Evolutionary conservation across 345 rosid genomes (phyloP).

Genomic region (Aurinia saxatilis): DNA sequence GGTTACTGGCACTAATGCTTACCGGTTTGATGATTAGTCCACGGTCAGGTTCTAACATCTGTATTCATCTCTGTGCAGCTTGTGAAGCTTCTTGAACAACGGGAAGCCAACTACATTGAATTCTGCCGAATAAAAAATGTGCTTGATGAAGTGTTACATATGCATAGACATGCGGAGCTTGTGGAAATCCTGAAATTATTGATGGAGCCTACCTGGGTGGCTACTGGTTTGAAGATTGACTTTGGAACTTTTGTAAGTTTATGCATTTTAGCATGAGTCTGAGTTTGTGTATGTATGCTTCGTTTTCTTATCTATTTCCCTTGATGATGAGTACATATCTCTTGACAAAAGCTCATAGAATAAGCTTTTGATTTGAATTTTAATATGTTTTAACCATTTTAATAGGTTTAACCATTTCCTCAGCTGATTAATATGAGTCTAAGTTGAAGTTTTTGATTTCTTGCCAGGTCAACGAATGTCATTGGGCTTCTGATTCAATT

Average conservation of each 20-base stretch:
- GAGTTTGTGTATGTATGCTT: not conserved
- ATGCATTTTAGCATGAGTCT: not conserved
- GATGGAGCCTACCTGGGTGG: constrained; percentile 93
- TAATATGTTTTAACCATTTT: not conserved
- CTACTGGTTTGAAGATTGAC: constrained; percentile 89
- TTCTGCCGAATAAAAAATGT: constrained; percentile 83
- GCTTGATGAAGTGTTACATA: constrained; percentile 71
- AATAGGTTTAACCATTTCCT: not conserved
- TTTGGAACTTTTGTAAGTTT: constrained; percentile 61
- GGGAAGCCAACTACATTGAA: constrained; percentile 92
- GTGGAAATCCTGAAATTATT: constrained; percentile 56
- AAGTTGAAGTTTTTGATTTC: not conserved
- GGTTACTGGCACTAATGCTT: not conserved
- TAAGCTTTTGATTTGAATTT: not conserved
- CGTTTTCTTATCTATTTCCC: not conserved
- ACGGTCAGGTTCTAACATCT: constrained; percentile 15
- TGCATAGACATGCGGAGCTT: constrained; percentile 59
- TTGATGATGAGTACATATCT: not conserved
- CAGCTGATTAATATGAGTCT: constrained; percentile 5
- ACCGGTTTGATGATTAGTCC: not conserved
- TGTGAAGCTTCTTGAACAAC: constrained; percentile 89
- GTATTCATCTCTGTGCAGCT: constrained; percentile 46
- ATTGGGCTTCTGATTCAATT: constrained; percentile 59
- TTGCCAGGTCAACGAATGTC: constrained; percentile 68
- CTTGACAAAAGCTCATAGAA: not conserved